Percentiles rank a stretch among this genome's conserved stretches.
Conservation (phyloP, 495 filamentous ascomycete genomes). For the Daldinia loculata region DNA sequence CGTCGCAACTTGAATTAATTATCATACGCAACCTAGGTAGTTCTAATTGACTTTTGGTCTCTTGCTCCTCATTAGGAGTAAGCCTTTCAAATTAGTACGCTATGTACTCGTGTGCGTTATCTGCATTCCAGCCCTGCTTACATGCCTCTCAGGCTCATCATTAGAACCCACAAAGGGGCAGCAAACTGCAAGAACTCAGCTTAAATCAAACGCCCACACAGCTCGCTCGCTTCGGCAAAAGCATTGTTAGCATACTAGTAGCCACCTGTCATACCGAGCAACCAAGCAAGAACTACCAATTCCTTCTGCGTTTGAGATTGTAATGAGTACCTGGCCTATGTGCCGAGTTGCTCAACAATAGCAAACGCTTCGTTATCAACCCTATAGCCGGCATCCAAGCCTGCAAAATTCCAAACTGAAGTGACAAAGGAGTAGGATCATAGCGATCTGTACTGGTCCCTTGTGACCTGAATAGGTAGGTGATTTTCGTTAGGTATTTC, state of each 20-base stretch:
- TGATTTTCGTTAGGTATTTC: conserved; percentile 25
- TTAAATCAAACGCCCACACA: conserved; percentile 17
- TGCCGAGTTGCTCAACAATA: not conserved
- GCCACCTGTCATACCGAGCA: conserved; percentile 5
- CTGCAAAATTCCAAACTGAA: conserved; percentile 31
- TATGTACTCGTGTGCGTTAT: conserved; percentile 28
- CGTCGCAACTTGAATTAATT: not conserved
- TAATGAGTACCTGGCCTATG: conserved; percentile 1
- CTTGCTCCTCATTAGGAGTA: conserved; percentile 26
- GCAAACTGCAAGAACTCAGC: conserved; percentile 14
- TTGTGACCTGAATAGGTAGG: conserved; percentile 29
- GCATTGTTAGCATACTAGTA: conserved; percentile 12
- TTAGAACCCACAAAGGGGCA: conserved; percentile 1
- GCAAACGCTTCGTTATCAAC: conserved; percentile 12
- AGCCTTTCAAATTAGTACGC: conserved; percentile 4
- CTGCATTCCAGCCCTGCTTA: not conserved
- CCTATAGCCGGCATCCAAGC: conserved; percentile 20
- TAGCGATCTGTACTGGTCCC: conserved; percentile 24
- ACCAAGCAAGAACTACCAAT: conserved; percentile 12
- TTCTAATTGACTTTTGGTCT: conserved; percentile 32
- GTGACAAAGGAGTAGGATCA: conserved; percentile 29
- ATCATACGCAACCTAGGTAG: conserved; percentile 31
- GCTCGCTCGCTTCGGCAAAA: conserved; percentile 10
- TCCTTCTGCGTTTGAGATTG: conserved; percentile 3
- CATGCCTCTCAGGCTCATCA: conserved; percentile 12